Conservation (phyloP, 345 rosid genomes). For the Eutrema japonicum region DNA sequence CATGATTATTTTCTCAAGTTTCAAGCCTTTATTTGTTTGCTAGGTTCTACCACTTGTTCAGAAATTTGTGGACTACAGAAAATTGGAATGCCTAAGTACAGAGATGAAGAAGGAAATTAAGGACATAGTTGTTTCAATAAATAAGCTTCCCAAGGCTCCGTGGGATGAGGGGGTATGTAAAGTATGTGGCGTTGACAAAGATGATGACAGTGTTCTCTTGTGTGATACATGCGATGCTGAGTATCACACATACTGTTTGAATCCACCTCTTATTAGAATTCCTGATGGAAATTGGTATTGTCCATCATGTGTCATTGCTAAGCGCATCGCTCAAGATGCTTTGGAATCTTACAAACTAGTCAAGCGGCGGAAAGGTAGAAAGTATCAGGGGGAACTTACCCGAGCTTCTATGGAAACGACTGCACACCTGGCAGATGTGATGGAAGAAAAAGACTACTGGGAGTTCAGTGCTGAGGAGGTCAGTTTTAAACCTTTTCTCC, state of each 20-base stretch:
- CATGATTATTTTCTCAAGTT: conserved; percentile 30
- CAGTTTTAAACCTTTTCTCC: conserved; percentile 37
- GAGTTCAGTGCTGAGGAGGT: conserved; percentile 83
- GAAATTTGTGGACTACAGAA: conserved; percentile 64
- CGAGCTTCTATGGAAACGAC: conserved; percentile 65
- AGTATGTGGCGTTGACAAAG: conserved; percentile 96
- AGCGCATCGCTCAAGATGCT: conserved; percentile 54
- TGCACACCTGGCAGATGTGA: conserved; percentile 56
- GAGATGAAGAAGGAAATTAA: conserved; percentile 74
- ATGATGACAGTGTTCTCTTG: conserved; percentile 94
- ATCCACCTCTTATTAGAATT: conserved; percentile 93
- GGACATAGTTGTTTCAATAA: conserved; percentile 64
- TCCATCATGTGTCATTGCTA: conserved; percentile 80
- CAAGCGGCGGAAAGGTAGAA: conserved; percentile 52
- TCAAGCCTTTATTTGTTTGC: conserved; percentile 33
- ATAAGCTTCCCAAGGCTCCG: conserved; percentile 89
- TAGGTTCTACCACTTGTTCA: conserved; percentile 73
- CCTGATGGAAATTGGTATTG: conserved; percentile 99
- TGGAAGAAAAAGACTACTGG: conserved; percentile 92
- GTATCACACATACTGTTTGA: conserved; percentile 98
- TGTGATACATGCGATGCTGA: conserved; percentile 98
- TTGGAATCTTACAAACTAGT: conserved; percentile 53
- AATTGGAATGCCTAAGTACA: conserved; percentile 58
- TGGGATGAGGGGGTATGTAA: conserved; percentile 99
- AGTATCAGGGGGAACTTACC: conserved; percentile 76